These are phyloP conservation scores for Suillus americanus DNA, from an alignment of 768 basidiomycete species.

Conservation along the genomic window DNA sequence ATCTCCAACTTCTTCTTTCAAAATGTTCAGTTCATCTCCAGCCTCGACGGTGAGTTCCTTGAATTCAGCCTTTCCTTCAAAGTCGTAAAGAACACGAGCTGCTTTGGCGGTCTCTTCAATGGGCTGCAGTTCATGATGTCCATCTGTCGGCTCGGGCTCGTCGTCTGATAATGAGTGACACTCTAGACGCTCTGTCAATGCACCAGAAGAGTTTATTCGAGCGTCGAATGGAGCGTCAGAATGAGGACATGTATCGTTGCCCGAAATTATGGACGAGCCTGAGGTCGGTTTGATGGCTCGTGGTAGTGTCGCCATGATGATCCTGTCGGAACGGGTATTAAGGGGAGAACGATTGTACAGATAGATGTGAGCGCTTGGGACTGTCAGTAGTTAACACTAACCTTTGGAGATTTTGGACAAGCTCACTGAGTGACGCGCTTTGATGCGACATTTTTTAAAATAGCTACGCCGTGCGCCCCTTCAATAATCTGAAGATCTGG, in stretches of 20 bases:
- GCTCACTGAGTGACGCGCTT: too few relatives aligned
- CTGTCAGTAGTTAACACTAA: too few relatives aligned
- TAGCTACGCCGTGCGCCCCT: too few relatives aligned
- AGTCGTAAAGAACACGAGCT: conserved; percentile 71
- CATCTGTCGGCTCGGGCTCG: conserved; percentile 41
- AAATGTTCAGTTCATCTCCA: conserved; percentile 68
- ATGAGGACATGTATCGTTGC: conserved; percentile 27
- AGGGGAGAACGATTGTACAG: background rate
- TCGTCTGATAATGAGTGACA: conserved; percentile 49
- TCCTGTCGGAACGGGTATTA: background rate
- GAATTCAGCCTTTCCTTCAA: conserved; percentile 75
- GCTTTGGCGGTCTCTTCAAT: conserved; percentile 20
- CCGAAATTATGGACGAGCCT: conserved; percentile 11
- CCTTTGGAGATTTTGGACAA: too few relatives aligned
- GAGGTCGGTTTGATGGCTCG: conserved; percentile 28
- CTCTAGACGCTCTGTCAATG: conserved; percentile 70
- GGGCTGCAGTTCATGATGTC: conserved; percentile 19
- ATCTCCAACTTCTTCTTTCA: conserved; percentile 71
- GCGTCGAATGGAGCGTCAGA: conserved; percentile 59
- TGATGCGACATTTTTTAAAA: too few relatives aligned
- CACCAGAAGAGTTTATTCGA: conserved; percentile 74
- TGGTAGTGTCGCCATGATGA: conserved; percentile 36
- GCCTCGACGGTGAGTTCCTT: conserved; percentile 67
- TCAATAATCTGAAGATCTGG: too few relatives aligned
- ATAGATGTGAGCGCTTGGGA: too few relatives aligned